These are phyloP conservation scores for Aspergillus glaucus DNA, from an alignment of 2,329 filamentous ascomycete genomes.

Conservation along the genomic window DNA sequence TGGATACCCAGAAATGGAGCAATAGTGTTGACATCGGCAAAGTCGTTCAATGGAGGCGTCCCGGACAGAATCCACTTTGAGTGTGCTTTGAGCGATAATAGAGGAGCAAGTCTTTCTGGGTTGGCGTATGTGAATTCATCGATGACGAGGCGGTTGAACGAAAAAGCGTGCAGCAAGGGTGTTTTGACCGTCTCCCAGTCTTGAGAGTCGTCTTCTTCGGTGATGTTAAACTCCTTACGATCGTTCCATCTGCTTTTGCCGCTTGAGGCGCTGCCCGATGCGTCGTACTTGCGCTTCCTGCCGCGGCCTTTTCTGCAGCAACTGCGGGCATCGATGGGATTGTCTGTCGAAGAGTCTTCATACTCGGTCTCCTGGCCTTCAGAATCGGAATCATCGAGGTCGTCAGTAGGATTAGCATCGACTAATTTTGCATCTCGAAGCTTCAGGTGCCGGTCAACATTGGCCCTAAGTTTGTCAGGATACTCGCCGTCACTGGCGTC, in stretches of 20 bases:
- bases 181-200: conserved; percentile 20
- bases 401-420: neutral
- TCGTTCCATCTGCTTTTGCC: conserved; percentile 10
- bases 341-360: conserved; percentile 6
- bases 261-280: conserved; percentile 8
- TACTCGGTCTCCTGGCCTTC: conserved; percentile 5
- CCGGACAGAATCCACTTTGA: conserved; percentile 59
- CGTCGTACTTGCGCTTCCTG: conserved; percentile 5
- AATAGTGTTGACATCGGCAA: conserved; percentile 55
- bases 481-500: conserved; percentile 6
- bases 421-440: neutral
- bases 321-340: neutral
- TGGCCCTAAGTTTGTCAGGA: conserved; percentile 11
- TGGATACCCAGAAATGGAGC: conserved; percentile 51
- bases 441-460: conserved; percentile 7
- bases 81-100: conserved; percentile 43
- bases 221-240: conserved; percentile 19
- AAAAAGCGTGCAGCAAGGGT: conserved; percentile 53
- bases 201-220: conserved; percentile 2
- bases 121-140: conserved; percentile 60
- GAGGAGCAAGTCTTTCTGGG: conserved; percentile 34
- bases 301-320: neutral
- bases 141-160: conserved; percentile 55
- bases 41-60: conserved; percentile 54
- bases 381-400: neutral